phyloP scores from a whole-genome alignment of 257 asterid species.

The Rehmannia glutinosa region DNA sequence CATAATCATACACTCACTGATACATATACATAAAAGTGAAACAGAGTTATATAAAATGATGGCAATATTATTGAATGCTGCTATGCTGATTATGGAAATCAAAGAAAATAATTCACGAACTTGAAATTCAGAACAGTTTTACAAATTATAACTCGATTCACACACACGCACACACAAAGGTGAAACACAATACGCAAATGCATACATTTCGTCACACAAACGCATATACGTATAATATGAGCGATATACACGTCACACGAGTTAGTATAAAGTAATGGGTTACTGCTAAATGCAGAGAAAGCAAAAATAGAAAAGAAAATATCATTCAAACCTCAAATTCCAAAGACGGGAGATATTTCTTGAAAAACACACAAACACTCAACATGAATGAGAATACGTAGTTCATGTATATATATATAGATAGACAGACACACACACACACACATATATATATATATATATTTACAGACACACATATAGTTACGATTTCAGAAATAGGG shows the following conservation, averaged over 20 bases:
- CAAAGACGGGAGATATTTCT: not conserved
- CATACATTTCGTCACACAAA: too few species aligned
- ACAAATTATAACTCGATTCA: not conserved
- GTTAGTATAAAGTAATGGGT: conserved; percentile 1
- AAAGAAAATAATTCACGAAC: not conserved
- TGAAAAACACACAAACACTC: not conserved
- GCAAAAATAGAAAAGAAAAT: not conserved
- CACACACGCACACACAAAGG: not conserved
- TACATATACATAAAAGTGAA: conserved; percentile 1
- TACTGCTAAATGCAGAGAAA: not conserved
- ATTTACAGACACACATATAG: not conserved
- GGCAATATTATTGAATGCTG: too few species aligned
- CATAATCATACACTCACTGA: not conserved
- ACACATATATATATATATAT: not conserved
- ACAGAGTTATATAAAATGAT: not conserved
- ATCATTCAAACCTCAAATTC: conserved; percentile 10
- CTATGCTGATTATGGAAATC: not conserved
- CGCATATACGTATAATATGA: not conserved
- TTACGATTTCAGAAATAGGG: conserved; percentile 3
- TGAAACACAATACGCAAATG: not conserved
- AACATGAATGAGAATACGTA: not conserved
- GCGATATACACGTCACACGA: not conserved
- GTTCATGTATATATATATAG: not conserved
- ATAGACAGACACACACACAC: not conserved
- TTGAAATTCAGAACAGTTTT: not conserved